Evolutionary conservation across 345 rosid genomes (phyloP).

Genomic region (rapeseed (Brassica napus)): Da-Ae NC_063434.1:6890001-6890500

Average conservation of each 20-base stretch:
- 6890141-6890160: slow-evolving; percentile 30
- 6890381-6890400: slow-evolving; percentile 17
- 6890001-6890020: slow-evolving; percentile 45
- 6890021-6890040: slow-evolving; percentile 43
- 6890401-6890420: slow-evolving; percentile 13
- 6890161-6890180: neutral
- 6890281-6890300: slow-evolving; percentile 8
- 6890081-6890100: slow-evolving; percentile 10
- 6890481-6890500: neutral
- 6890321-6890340: slow-evolving; percentile 5
- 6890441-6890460: neutral
- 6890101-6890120: slow-evolving; percentile 15
- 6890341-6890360: neutral
- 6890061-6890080: neutral
- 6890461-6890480: neutral
- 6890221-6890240: slow-evolving; percentile 34
- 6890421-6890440: neutral
- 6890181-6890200: slow-evolving; percentile 30
- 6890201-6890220: slow-evolving; percentile 32
- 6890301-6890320: slow-evolving; percentile 9
- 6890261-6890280: neutral
- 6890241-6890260: slow-evolving; percentile 41
- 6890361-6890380: slow-evolving; percentile 15
- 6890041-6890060: slow-evolving; percentile 18
- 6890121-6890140: slow-evolving; percentile 18